These are phyloP conservation scores for Groenewaldozyma sp. DNA, from an alignment of 1,139 yeast species.

Conservation along the genomic window DNA sequence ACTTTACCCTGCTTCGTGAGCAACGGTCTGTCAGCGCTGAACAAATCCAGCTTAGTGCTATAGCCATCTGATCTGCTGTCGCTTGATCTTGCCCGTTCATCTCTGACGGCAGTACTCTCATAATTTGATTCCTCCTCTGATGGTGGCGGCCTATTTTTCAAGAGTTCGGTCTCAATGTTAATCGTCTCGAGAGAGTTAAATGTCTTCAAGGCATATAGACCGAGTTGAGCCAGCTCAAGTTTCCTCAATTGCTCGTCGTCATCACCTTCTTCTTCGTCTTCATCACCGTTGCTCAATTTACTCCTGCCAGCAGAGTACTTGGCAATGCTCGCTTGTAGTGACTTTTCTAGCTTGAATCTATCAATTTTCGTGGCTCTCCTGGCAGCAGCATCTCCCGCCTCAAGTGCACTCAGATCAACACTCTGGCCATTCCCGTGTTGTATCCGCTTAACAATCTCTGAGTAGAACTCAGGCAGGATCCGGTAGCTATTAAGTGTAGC, in stretches of 20 bases:
- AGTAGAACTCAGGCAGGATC: conserved; percentile 15
- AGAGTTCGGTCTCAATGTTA: conserved; percentile 48
- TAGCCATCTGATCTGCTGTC: conserved; percentile 5
- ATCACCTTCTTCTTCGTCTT: conserved; percentile 14
- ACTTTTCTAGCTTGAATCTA: conserved; percentile 52
- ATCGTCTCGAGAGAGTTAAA: conserved; percentile 47
- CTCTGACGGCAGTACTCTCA: conserved; percentile 6
- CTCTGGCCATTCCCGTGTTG: conserved; percentile 7
- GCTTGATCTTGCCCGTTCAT: conserved; percentile 7
- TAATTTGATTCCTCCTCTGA: conserved; percentile 1
- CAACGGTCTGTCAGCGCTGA: conserved; percentile 8
- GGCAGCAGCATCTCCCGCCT: conserved; percentile 39
- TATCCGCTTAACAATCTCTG: conserved; percentile 12
- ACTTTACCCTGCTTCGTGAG: conserved; percentile 47
- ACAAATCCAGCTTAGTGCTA: conserved; percentile 12
- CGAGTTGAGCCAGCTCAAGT: conserved; percentile 47
- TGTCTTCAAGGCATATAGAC: conserved; percentile 42
- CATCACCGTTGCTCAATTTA: conserved; percentile 34
- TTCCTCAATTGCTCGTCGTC: conserved; percentile 55
- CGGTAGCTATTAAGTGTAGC: conserved; percentile 18
- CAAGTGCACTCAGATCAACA: conserved; percentile 22
- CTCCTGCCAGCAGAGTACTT: conserved; percentile 12
- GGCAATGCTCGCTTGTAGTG: conserved; percentile 30
- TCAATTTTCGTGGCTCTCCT: conserved; percentile 68
- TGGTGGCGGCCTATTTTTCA: conserved; percentile 24